Evolutionary conservation across 2,329 filamentous ascomycete species (phyloP).

Genomic region (Cryoendolithus antarcticus): DNA sequence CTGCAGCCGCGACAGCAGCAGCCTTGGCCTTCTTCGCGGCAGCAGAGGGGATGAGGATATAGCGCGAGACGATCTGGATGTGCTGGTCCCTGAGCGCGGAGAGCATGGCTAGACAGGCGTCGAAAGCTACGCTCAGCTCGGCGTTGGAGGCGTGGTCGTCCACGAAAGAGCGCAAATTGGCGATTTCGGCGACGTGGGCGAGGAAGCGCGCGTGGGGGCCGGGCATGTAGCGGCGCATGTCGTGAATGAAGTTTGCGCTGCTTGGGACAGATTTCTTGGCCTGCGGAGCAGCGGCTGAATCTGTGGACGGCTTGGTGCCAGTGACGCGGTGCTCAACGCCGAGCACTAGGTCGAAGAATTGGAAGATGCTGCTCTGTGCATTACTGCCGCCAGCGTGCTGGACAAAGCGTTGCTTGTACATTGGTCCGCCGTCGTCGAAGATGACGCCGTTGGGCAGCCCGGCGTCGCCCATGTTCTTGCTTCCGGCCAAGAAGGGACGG

Average conservation of each 20-base stretch:
- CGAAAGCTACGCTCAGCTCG: conserved; percentile 67
- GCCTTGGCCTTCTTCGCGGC: conserved; percentile 43
- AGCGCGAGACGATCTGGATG: conserved; percentile 89
- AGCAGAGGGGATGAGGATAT: conserved; percentile 81
- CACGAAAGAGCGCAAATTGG: conserved; percentile 85
- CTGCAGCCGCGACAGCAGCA: conserved; percentile 24
- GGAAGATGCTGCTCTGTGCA: conserved; percentile 89
- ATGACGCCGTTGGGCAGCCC: conserved; percentile 77
- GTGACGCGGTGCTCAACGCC: conserved; percentile 86
- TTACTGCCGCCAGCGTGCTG: conserved; percentile 93
- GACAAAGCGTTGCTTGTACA: conserved; percentile 46
- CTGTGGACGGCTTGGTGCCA: conserved; percentile 50
- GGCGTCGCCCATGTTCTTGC: conserved; percentile 94
- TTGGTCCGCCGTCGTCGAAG: conserved; percentile 60
- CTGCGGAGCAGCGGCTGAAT: no score
- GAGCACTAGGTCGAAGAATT: conserved; percentile 90
- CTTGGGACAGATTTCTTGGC: conserved; percentile 33
- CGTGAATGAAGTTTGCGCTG: conserved; percentile 66
- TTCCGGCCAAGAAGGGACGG: conserved; percentile 83
- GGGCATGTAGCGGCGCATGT: conserved; percentile 97
- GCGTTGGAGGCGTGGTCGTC: conserved; percentile 48
- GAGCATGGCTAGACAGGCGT: conserved; percentile 75
- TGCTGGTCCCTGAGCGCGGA: conserved; percentile 78
- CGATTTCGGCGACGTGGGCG: conserved; percentile 61
- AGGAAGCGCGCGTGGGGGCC: conserved; percentile 84